These are phyloP conservation scores for Gastrolobium villosum DNA, from an alignment of 306 rosid genomes.

Conservation along the genomic window DNA sequence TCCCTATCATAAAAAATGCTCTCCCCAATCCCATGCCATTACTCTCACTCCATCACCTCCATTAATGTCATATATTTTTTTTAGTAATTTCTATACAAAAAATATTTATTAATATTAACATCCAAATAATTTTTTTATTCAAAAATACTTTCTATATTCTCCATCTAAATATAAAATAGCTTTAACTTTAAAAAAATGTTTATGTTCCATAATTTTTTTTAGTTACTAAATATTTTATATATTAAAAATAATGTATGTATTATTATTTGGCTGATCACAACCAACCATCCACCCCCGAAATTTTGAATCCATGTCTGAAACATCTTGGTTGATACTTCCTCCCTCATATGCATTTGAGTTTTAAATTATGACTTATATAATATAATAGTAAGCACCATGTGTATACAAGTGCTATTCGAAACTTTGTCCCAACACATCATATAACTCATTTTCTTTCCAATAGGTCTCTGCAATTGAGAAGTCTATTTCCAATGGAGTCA, in stretches of 20 bases:
- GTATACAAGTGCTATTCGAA: background rate
- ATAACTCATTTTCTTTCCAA: background rate
- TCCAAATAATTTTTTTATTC: no score
- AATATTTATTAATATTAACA: no score
- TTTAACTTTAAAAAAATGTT: no score
- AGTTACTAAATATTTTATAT: background rate
- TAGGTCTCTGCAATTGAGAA: constrained; percentile 71
- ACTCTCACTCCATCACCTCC: no score
- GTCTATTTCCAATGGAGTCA: constrained; percentile 65
- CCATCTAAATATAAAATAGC: no score
- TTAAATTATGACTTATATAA: background rate
- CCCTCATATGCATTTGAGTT: constrained; percentile 3
- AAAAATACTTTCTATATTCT: no score
- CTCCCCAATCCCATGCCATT: no score
- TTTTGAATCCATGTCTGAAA: constrained; percentile 8
- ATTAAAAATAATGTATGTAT: background rate
- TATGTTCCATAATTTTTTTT: background rate
- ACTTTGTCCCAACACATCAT: background rate
- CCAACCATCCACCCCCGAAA: background rate
- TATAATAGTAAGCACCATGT: background rate
- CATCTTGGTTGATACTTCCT: background rate
- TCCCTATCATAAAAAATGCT: no score
- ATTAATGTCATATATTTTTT: no score
- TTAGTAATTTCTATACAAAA: no score
- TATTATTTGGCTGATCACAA: background rate